Conservation (phyloP, 305 asterid genomes). For the Coffea humblotiana region DNA sequence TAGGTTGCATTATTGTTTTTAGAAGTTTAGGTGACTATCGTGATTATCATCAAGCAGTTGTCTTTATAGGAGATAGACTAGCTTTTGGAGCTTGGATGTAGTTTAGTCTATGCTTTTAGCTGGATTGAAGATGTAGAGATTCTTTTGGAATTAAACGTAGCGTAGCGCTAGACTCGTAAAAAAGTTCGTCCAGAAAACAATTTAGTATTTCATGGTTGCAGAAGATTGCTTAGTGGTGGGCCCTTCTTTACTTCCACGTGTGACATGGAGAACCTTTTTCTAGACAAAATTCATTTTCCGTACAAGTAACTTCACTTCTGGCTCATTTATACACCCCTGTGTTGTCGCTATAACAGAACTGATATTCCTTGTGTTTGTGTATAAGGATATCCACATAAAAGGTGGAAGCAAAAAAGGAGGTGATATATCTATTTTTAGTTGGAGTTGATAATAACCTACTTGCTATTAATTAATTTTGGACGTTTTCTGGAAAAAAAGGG, state of each 20-base stretch:
- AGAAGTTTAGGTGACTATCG: neutral
- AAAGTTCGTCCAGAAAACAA: too few species aligned
- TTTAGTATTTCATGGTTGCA: too few species aligned
- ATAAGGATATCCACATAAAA: neutral
- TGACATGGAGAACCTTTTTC: too few species aligned
- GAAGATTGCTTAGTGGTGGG: too few species aligned
- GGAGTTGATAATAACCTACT: neutral
- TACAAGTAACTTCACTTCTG: neutral
- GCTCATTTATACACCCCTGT: neutral
- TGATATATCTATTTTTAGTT: neutral
- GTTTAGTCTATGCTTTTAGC: neutral
- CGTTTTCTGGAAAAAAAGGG: neutral
- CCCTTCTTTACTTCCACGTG: too few species aligned
- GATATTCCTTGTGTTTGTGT: neutral
- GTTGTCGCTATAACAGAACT: neutral
- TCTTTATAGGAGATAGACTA: neutral
- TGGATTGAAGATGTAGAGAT: neutral
- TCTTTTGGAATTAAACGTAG: neutral
- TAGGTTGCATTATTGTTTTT: neutral
- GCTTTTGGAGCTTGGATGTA: neutral
- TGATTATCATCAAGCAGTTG: neutral
- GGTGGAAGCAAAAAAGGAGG: neutral
- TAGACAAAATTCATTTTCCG: too few species aligned
- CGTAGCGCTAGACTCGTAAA: too few species aligned
- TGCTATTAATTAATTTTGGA: neutral